A percentile compares a stretch with the other conserved stretches of the same genome.
phyloP scores from a whole-genome alignment of 148 eudicot species.

The Dianthus caryophyllus region DNA sequence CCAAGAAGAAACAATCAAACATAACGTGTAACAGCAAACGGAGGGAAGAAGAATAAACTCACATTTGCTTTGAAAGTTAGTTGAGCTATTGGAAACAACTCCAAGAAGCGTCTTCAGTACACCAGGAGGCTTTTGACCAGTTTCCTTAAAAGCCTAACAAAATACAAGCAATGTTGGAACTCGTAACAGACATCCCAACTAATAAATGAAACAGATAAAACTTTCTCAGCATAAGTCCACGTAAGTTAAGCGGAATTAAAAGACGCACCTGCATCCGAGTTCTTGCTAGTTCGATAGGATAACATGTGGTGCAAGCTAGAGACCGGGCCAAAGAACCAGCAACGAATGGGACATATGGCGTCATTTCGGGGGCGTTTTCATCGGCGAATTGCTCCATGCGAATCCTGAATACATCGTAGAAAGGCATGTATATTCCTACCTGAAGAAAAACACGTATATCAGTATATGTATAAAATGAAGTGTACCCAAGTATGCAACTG shows the following conservation, averaged over 20 bases:
- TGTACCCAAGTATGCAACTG: background rate
- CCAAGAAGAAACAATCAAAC: background rate
- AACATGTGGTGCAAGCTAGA: conserved; percentile 82
- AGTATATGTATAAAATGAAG: background rate
- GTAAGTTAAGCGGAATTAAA: background rate
- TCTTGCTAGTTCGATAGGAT: conserved; percentile 89
- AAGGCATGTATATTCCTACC: conserved; percentile 95
- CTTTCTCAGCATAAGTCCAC: background rate
- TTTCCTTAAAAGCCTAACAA: conserved; percentile 79
- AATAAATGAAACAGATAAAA: background rate
- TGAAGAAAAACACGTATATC: conserved; percentile 20
- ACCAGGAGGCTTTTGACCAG: conserved; percentile 81
- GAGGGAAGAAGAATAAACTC: conserved; percentile 30
- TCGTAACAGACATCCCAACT: background rate
- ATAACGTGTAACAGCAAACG: background rate
- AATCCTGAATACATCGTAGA: conserved; percentile 73
- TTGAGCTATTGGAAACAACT: conserved; percentile 40
- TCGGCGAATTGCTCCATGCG: conserved; percentile 46
- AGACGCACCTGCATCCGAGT: conserved; percentile 86
- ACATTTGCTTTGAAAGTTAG: conserved; percentile 48
- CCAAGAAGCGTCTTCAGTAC: conserved; percentile 76
- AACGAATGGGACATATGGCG: conserved; percentile 63
- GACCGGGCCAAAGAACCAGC: conserved; percentile 91
- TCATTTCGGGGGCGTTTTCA: conserved; percentile 60
- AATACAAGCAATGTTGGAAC: background rate